Evolutionary conservation across 2,329 filamentous ascomycete species (phyloP), one percentile per base, ranked within the genome.

Genomic region (Coniochaeta sp.): DNA sequence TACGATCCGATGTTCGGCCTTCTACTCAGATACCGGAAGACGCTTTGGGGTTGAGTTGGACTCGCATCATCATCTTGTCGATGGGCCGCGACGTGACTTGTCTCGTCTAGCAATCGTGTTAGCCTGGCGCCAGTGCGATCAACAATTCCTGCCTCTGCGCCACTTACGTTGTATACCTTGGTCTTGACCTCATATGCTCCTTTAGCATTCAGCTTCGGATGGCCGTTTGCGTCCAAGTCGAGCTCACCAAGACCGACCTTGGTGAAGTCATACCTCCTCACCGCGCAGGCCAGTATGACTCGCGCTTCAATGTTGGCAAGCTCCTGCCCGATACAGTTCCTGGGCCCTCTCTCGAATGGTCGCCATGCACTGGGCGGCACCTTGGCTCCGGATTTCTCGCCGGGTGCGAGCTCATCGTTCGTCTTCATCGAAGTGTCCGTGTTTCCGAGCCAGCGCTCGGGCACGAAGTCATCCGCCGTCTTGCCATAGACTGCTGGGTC

Each of bases 261-360:
- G 50, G 65, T 62, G 62, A 73, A 72, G 43, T 72, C 68, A 57
- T 68, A 73, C 8, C 62, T 63, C 36, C 70, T 63, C 24, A 66
- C 67, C 8, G 70, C 64, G 1, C 64, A 62, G n/a, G 70, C 69
- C 14, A 73, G 59, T 22, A 73, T 70, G 12, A 72, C 66, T 1
- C 69, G 64, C 1, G 67, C 65, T 60, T 73, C 71, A 33, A 72
- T 64, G 19, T 69, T 79, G 0, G 80, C 82, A 36, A 86, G 70
- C 61, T 81, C 79, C 66, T 82, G 78, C 0, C 82, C 83, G 36
- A 85, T 78, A 64, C 82, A 85, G 59, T 77, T 81, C 6, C 82
- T 66, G 8, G 77, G 76, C 0, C 81, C 82, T 26, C 77, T 74
- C 64, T 81, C 79, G 64, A 85, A 85, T 0, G 80, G 75, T 24